phyloP scores from a whole-genome alignment of 768 basidiomycete genomes.

The Suillus tomentosus region DNA sequence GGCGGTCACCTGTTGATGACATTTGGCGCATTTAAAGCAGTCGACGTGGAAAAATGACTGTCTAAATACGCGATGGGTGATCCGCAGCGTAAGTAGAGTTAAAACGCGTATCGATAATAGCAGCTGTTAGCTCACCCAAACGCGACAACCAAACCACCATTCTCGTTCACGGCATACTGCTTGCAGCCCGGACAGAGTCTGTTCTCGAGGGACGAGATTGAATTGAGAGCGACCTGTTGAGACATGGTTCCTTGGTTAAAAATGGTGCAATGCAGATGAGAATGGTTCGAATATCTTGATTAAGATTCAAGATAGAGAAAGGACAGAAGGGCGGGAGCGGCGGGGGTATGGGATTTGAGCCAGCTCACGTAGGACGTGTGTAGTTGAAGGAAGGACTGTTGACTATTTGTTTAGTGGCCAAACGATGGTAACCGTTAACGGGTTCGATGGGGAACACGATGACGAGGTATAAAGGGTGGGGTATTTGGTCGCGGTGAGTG shows the following conservation, averaged over 20 bases:
- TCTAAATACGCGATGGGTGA: conserved; percentile 41
- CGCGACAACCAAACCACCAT: conserved; percentile 88
- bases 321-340: conserved; percentile 6
- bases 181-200: conserved; percentile 83
- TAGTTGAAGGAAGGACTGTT: conserved; percentile 2
- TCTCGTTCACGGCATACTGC: conserved; percentile 74
- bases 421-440: neutral
- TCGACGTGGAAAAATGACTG: conserved; percentile 94
- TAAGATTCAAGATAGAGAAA: conserved; percentile 5
- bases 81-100: conserved; percentile 10
- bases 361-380: conserved; percentile 12
- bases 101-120: conserved; percentile 11
- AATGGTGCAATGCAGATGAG: conserved; percentile 10
- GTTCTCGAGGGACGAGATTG: conserved; percentile 44
- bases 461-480: neutral
- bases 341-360: conserved; percentile 12
- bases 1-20: conserved; percentile 86
- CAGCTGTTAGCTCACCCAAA: conserved; percentile 72
- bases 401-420: neutral
- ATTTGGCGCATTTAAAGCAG: conserved; percentile 98
- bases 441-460: no score
- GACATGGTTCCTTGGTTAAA: conserved; percentile 17
- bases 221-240: conserved; percentile 10
- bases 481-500: conserved; percentile 4
- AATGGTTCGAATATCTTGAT: neutral